phyloP scores from a whole-genome alignment of 495 filamentous ascomycete genomes.

The Hypoxylon perforatum region DNA sequence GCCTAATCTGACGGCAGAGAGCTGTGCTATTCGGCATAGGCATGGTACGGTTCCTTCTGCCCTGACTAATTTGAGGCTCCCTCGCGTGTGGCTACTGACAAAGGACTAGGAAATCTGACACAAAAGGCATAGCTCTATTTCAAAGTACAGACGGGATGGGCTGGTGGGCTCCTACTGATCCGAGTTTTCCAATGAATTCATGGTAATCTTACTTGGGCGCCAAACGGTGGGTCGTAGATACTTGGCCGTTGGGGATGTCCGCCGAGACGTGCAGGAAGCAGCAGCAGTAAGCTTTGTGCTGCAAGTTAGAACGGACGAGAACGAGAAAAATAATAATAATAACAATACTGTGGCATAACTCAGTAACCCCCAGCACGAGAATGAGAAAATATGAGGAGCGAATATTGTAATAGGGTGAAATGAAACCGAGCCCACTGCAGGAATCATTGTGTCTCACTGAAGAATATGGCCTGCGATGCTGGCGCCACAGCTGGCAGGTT shows the following conservation, averaged over 20 bases:
- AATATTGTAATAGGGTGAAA: conserved; percentile 28
- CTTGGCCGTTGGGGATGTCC: conserved; percentile 51
- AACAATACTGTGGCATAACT: conserved; percentile 26
- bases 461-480: conserved; percentile 15
- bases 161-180: conserved; percentile 20
- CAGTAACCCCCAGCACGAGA: conserved; percentile 37
- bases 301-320: conserved; percentile 38
- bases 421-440: conserved; percentile 28
- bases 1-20: conserved; percentile 17
- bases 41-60: conserved; percentile 10
- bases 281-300: conserved; percentile 39
- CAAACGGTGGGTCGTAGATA: conserved; percentile 43
- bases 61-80: conserved; percentile 31
- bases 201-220: conserved; percentile 45
- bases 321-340: conserved; percentile 21
- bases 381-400: conserved; percentile 36
- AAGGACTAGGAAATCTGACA: conserved; percentile 24
- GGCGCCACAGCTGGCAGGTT: conserved; percentile 13
- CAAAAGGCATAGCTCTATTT: conserved; percentile 33
- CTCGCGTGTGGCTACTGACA: conserved; percentile 19
- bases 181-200: conserved; percentile 37
- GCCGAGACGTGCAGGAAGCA: conserved; percentile 41
- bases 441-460: conserved; percentile 36
- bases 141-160: conserved; percentile 27
- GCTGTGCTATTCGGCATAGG: conserved; percentile 18